These are phyloP conservation scores for Puccinia coronata DNA, from an alignment of 1,284 basidiomycete species.

Conservation along the genomic window DNA sequence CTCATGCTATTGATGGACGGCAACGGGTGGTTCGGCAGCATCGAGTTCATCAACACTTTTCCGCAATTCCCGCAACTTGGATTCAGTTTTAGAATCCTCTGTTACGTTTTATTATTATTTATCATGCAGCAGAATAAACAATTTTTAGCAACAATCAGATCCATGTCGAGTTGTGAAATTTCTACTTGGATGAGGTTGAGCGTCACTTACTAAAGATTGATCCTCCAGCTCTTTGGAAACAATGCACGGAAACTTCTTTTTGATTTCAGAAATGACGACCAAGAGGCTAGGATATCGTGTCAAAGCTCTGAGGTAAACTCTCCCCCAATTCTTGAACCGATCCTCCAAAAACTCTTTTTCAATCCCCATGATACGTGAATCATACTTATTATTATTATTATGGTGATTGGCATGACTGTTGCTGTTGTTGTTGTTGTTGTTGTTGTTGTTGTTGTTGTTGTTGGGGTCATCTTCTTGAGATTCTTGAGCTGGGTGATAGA, in stretches of 20 bases:
- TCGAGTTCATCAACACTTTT: slow-evolving; percentile 22
- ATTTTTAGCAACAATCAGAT: neutral
- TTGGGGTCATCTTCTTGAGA: slow-evolving; percentile 21
- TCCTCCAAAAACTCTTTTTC: slow-evolving; percentile 31
- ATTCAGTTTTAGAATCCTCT: slow-evolving; percentile 36
- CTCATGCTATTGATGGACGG: neutral
- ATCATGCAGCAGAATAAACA: neutral
- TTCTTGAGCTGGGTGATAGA: slow-evolving; percentile 14
- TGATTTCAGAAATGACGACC: slow-evolving; percentile 6
- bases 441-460: neutral
- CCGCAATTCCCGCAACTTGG: slow-evolving; percentile 35
- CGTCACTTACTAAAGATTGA: slow-evolving; percentile 37
- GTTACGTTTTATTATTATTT: neutral
- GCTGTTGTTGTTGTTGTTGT: neutral
- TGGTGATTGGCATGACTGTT: too few relatives aligned
- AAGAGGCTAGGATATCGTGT: slow-evolving; percentile 15
- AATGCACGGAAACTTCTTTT: slow-evolving; percentile 25
- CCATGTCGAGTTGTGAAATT: neutral
- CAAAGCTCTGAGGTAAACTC: slow-evolving; percentile 22
- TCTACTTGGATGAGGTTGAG: neutral
- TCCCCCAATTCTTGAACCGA: slow-evolving; percentile 28
- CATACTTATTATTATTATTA: neutral
- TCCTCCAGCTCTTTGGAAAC: slow-evolving; percentile 28
- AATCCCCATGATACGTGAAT: slow-evolving; percentile 5
- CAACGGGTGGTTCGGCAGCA: slow-evolving; percentile 11